Percentiles rank a stretch among this genome's conserved stretches.
These are phyloP conservation scores for Ophiocordyceps unilateralis DNA, from an alignment of 2,329 filamentous ascomycete species.

Conservation along the genomic window DNA sequence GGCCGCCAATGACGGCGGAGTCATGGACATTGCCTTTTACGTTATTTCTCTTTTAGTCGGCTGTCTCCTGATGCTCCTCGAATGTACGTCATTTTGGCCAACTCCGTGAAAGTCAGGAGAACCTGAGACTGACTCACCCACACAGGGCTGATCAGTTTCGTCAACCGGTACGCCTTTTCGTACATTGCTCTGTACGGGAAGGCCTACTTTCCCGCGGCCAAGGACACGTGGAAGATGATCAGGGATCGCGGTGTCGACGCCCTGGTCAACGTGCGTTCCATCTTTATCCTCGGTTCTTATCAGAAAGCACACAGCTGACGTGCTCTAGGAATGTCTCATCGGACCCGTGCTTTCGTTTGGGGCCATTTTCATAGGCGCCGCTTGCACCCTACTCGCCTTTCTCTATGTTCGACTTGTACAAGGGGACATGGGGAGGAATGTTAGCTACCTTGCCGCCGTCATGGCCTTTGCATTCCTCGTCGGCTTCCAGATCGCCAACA, in stretches of 20 bases:
- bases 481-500: constrained; percentile 73
- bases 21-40: constrained; percentile 49
- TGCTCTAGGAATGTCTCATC: constrained; percentile 53
- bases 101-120: neutral
- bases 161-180: constrained; percentile 85
- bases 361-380: constrained; percentile 67
- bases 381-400: constrained; percentile 66
- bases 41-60: constrained; percentile 59
- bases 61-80: constrained; percentile 59
- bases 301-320: neutral
- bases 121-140: neutral
- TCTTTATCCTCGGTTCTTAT: fast-evolving
- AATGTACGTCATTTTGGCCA: constrained; percentile 27
- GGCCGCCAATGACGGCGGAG: constrained; percentile 48
- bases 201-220: constrained; percentile 68
- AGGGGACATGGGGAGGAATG: constrained; percentile 56
- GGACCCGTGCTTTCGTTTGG: constrained; percentile 61
- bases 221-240: constrained; percentile 83
- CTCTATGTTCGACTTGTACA: constrained; percentile 72
- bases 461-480: constrained; percentile 80
- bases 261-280: constrained; percentile 46
- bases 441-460: constrained; percentile 57
- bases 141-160: constrained; percentile 59
- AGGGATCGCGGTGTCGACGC: constrained; percentile 83
- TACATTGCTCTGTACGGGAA: constrained; percentile 91